These are phyloP conservation scores for Dioszegia aurantiaca DNA, from an alignment of 768 basidiomycete genomes.

Conservation along the genomic window DNA sequence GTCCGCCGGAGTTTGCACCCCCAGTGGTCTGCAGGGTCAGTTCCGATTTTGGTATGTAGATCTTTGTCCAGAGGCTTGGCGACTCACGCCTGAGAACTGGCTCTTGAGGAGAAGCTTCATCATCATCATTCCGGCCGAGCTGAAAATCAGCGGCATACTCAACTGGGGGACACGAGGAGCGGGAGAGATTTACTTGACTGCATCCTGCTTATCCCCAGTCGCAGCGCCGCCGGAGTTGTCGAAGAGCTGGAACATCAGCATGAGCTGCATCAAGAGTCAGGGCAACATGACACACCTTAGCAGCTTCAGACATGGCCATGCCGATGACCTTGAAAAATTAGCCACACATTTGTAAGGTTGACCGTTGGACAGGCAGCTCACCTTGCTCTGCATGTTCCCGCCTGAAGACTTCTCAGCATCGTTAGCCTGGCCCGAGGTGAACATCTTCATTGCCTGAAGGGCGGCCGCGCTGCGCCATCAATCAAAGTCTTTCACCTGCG, in stretches of 20 bases:
- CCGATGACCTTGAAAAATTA: constrained; percentile 62
- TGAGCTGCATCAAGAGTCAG: not conserved
- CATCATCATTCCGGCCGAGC: constrained; percentile 72
- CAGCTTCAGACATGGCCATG: constrained; percentile 74
- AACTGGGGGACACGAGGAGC: not conserved
- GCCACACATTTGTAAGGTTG: too few species aligned
- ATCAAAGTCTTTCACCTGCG: not conserved
- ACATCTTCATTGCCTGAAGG: constrained; percentile 64
- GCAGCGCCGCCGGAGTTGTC: constrained; percentile 66
- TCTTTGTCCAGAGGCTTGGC: constrained; percentile 57
- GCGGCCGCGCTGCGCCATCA: constrained; percentile 65
- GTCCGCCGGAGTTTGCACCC: constrained; percentile 58
- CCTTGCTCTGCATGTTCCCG: constrained; percentile 56
- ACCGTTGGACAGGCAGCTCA: too few species aligned
- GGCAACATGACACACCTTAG: constrained; percentile 34
- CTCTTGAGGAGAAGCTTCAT: constrained; percentile 70
- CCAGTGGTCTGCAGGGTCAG: constrained; percentile 57
- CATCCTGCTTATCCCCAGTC: constrained; percentile 64
- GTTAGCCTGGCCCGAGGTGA: constrained; percentile 58
- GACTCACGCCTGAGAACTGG: constrained; percentile 48
- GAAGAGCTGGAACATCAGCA: constrained; percentile 57
- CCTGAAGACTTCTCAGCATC: constrained; percentile 52
- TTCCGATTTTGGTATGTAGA: too few species aligned
- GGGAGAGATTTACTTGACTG: constrained; percentile 54
- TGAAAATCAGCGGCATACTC: constrained; percentile 53